Conservation (phyloP, 2,329 filamentous ascomycete species). For the Pseudogymnoascus sp. region DNA sequence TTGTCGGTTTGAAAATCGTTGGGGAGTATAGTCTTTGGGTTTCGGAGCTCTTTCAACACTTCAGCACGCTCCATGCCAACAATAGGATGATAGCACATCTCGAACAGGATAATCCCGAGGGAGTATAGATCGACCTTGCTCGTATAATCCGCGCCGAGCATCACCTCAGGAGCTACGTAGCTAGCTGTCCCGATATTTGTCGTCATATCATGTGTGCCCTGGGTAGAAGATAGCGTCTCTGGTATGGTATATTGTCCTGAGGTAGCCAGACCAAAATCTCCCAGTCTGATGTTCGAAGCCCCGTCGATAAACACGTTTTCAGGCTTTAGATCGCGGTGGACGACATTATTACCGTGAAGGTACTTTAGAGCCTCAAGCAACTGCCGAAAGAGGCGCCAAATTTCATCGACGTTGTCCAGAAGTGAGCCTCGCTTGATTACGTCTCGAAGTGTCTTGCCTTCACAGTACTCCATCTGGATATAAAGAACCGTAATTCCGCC, state of each 20-base stretch:
- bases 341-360: slow-evolving; percentile 84
- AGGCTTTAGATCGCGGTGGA: slow-evolving; percentile 92
- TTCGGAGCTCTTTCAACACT: slow-evolving; percentile 59
- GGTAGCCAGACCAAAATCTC: slow-evolving; percentile 91
- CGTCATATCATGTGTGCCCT: slow-evolving; percentile 47
- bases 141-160: slow-evolving; percentile 69
- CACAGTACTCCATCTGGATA: slow-evolving; percentile 81
- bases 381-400: slow-evolving; percentile 87
- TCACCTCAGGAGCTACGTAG: slow-evolving; percentile 88
- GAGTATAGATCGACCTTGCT: slow-evolving; percentile 98
- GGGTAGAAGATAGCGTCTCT: slow-evolving; percentile 38
- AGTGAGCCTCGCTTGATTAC: slow-evolving; percentile 69
- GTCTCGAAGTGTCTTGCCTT: slow-evolving; percentile 82
- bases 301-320: slow-evolving; percentile 97
- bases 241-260: slow-evolving; percentile 64
- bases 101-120: slow-evolving; percentile 93
- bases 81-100: slow-evolving; percentile 74
- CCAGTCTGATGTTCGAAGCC: slow-evolving; percentile 76
- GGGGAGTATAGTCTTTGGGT: slow-evolving; percentile 61
- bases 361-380: slow-evolving; percentile 83
- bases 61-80: slow-evolving; percentile 55
- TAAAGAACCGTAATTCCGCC: background rate
- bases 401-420: slow-evolving; percentile 60
- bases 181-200: slow-evolving; percentile 68
- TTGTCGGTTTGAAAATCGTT: slow-evolving; percentile 63